phyloP scores from a whole-genome alignment of 2,329 filamentous ascomycete genomes.

The Sporothrix brasiliensis region DNA sequence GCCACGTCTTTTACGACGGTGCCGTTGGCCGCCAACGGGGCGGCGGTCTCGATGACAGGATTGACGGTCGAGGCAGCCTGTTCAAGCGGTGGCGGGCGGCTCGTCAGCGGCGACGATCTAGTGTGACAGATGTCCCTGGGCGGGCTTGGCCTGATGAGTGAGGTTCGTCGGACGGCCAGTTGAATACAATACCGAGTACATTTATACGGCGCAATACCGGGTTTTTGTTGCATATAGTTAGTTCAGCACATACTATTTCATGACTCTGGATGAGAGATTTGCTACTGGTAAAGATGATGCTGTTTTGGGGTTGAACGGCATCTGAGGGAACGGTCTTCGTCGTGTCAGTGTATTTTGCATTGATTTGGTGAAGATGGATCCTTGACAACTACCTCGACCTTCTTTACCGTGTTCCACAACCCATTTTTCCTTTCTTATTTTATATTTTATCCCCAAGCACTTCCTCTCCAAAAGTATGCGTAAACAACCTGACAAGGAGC shows the following conservation, averaged over 20 bases:
- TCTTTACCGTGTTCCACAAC: too few species aligned
- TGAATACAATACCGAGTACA: conserved; percentile 1
- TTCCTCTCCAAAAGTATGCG: too few species aligned
- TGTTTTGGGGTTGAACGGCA: background rate
- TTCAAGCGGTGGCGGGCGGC: conserved; percentile 3
- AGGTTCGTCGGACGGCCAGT: background rate
- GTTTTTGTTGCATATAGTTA: conserved; percentile 21
- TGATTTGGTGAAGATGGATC: too few species aligned
- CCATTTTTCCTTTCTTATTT: too few species aligned
- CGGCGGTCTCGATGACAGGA: background rate
- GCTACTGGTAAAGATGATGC: background rate
- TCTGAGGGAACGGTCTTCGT: background rate
- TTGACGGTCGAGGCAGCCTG: background rate
- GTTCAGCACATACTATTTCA: conserved; percentile 7
- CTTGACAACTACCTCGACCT: too few species aligned
- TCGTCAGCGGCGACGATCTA: conserved; percentile 9
- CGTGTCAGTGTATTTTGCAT: background rate
- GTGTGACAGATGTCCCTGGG: background rate
- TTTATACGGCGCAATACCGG: conserved; percentile 2
- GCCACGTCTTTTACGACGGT: background rate
- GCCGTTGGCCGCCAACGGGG: background rate
- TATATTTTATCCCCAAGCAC: too few species aligned
- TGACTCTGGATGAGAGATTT: background rate
- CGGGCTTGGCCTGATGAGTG: background rate
- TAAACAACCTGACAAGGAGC: too few species aligned